Evolutionary conservation across 2,329 filamentous ascomycete species (phyloP), one percentile per base, ranked within the genome.

Genomic region (Xylaria sp.): DNA sequence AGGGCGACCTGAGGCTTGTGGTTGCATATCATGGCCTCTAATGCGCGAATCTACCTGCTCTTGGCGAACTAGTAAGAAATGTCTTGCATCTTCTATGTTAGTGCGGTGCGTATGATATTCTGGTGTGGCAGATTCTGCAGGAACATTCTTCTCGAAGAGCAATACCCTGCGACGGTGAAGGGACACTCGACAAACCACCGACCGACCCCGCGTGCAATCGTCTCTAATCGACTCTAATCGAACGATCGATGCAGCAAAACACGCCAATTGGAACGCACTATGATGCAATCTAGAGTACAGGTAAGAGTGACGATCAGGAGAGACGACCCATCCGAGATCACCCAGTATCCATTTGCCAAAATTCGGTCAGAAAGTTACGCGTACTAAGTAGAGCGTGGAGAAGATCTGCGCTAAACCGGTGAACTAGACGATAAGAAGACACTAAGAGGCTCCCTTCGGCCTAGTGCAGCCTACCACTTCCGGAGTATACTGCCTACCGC

Each of bases 51-150:
- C 39, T 39, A 46, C 57, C 25, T 52, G 20, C 23, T 46, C 60
- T 66, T 66, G 60, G 67, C 64, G 34, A 60, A 58, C 60, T 39
- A 59, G 50, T 58, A 60, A 60, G 63, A 25, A 60, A 66, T 68
- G 63, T 43, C 63, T 66, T 69, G 67, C 63, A 63, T 63, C 36
- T 32, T 52, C 30, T 43, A 50, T 45, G 53, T 34, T 41, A 39
- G 39, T 65, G 41, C 43, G 36, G 56, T 30, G 25, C 13, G 18
- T 1, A 6, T 20, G 28, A 10, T 55, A 32, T 30, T 30, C 10
- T 46, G 39, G 34, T 45, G 48, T 36, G 13, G 36, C 4, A 60
- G 39, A 65, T 25, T 45, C 57, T 62, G 62, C 52, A 65, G 62
- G 66, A 62, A 48, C 52, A n/a, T 68, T 61, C 52, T 43, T 52